Percentiles rank a stretch among this genome's conserved stretches.
These are phyloP conservation scores for Daldinia sp. DNA, from an alignment of 2,329 filamentous ascomycete species.

Conservation along the genomic window DNA sequence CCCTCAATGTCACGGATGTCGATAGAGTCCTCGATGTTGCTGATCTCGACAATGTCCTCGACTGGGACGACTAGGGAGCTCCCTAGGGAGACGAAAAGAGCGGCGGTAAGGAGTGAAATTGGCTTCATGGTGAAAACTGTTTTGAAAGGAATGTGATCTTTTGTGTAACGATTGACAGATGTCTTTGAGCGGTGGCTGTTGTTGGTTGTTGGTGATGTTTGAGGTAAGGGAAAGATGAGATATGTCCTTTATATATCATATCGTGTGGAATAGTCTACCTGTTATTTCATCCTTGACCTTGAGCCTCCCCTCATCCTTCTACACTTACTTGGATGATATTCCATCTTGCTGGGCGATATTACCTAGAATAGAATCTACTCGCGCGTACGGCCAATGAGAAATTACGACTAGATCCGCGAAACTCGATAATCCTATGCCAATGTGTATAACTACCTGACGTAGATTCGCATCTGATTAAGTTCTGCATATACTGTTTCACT, in stretches of 20 bases:
- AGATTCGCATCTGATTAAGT: not conserved
- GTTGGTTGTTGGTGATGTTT: not conserved
- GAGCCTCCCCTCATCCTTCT: not conserved
- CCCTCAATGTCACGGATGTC: not conserved
- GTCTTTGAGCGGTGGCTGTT: not conserved
- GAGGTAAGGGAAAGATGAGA: not conserved
- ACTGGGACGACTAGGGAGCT: not conserved
- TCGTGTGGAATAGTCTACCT: not conserved
- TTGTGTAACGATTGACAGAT: not conserved
- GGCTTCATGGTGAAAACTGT: not conserved
- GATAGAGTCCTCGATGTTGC: not conserved
- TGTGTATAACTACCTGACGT: not conserved
- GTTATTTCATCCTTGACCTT: not conserved
- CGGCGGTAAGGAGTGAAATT: not conserved
- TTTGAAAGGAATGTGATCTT: not conserved
- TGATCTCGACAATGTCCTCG: not conserved
- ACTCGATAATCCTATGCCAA: not conserved
- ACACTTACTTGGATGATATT: not conserved
- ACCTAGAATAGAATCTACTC: constrained; percentile 1
- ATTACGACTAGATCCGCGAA: not conserved
- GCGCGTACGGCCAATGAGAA: not conserved
- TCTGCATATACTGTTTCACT: not conserved
- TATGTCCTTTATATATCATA: constrained; percentile 1
- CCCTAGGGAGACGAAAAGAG: constrained; percentile 4
- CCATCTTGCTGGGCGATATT: not conserved